phyloP scores from a whole-genome alignment of 805 yeast genomes.

The Candida ponderosae region DNA sequence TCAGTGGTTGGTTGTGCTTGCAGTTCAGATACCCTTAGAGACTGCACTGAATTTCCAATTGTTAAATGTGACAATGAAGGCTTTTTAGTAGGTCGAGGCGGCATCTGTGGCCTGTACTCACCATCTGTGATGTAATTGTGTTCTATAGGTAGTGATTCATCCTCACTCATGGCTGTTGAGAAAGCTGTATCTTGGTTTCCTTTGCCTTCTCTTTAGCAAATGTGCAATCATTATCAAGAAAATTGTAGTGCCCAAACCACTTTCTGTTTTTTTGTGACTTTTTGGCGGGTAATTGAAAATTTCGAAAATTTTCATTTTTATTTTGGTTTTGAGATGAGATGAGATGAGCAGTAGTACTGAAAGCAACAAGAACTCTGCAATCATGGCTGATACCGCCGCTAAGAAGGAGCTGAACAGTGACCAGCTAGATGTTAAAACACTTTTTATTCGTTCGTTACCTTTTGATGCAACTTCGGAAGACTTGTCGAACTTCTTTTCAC shows the following conservation, averaged over 20 bases:
- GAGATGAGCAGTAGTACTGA: too few relatives aligned
- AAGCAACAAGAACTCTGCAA: too few relatives aligned
- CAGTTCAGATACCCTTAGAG: constrained; percentile 8
- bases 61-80: constrained; percentile 16
- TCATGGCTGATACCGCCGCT: neutral
- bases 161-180: neutral
- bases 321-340: too few relatives aligned
- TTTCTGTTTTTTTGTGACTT: too few relatives aligned
- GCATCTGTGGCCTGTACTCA: constrained; percentile 6
- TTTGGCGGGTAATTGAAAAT: too few relatives aligned
- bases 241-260: too few relatives aligned
- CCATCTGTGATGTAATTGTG: neutral
- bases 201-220: too few relatives aligned
- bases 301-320: too few relatives aligned
- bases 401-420: constrained; percentile 12
- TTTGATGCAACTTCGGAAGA: constrained; percentile 73
- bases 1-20: constrained; percentile 27
- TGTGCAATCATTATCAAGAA: too few relatives aligned
- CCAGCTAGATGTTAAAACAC: constrained; percentile 39
- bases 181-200: too few relatives aligned
- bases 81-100: constrained; percentile 11
- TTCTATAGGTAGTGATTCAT: neutral
- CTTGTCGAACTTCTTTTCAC: constrained; percentile 78
- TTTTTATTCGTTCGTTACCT: constrained; percentile 86
- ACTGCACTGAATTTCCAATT: constrained; percentile 7